Evolutionary conservation across 73 alveolate species (phyloP), one percentile per base, ranked within the genome.

Genomic region (Durusdinium trenchii): DNA sequence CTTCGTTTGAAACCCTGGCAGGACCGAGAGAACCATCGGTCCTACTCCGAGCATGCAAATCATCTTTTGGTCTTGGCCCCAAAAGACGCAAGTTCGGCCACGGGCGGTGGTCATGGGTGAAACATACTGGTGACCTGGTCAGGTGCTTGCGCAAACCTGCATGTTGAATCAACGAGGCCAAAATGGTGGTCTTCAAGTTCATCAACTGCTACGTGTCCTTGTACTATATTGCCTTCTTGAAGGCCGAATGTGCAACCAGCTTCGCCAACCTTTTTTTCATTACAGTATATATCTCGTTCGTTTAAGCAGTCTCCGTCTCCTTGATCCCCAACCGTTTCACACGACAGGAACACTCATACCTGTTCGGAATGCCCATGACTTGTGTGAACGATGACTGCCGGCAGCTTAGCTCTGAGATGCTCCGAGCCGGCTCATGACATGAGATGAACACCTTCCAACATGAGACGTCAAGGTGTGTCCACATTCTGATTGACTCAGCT

Each of bases 171-270:
- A 23, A 57, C n/a, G 62, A 91, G 98, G 98, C 98, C 84, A 73
- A 94, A 69, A 94, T 78, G 94, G 99, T 94, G 93, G 99, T 94
- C 52, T 94, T 94, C 99, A 94, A 94, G 71, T 94, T 94, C 99
- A 94, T 94, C 99, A 94, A 94, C 75, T 94, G 94, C 99, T 94
- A 94, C 73, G 81, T 75, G 64, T 94, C 99, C 91, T 57, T 94
- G 84, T 94, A 94, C 99, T 94, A 94, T 76, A 94, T 94, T 30
- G 99, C 99, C 81, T 94, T 94, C 84, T 42, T 94, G 81, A 94
- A 94, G 99, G 99, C 71, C 82, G 28, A 32, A 54, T 47, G 36
- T 69, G 18, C n/a, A n/a, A n/a, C n/a, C n/a, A n/a, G n/a, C n/a
- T n/a, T n/a, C n/a, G n/a, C n/a, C n/a, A n/a, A n/a, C n/a, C n/a